A percentile compares a stretch with the other conserved stretches of the same genome.
phyloP scores from a whole-genome alignment of 73 alveolate species.

The Paramecium sexaurelia region DNA sequence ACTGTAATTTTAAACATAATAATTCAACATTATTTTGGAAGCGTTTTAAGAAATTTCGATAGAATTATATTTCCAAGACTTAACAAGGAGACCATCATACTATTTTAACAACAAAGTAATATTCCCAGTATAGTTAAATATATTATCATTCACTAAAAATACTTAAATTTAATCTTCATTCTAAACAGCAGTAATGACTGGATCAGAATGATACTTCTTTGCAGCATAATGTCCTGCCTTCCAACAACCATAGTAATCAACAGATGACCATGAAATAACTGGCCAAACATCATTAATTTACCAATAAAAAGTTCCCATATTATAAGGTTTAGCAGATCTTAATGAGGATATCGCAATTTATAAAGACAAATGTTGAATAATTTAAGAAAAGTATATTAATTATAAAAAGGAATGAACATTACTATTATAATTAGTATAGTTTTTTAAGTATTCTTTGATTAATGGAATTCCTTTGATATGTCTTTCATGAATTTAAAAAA shows the following conservation, averaged over 20 bases:
- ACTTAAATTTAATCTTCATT: not conserved
- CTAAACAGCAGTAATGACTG: not conserved
- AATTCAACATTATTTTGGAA: not conserved
- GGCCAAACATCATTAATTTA: conserved; percentile 95
- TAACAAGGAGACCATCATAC: not conserved
- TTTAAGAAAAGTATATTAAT: conserved; percentile 81
- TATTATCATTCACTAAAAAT: conserved; percentile 22
- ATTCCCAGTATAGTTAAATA: not conserved
- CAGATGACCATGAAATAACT: conserved; percentile 93
- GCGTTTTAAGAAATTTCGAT: not conserved
- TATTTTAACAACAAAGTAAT: not conserved
- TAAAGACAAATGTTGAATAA: conserved; percentile 83
- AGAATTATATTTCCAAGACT: not conserved
- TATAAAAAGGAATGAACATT: conserved; percentile 68
- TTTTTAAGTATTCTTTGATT: conserved; percentile 75
- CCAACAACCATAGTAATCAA: conserved; percentile 92
- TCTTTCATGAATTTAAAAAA: conserved; percentile 87
- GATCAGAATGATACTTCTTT: conserved; percentile 27
- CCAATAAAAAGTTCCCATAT: conserved; percentile 91
- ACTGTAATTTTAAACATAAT: not conserved
- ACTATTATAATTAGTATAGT: conserved; percentile 68
- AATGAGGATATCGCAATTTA: conserved; percentile 86
- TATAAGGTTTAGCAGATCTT: conserved; percentile 86
- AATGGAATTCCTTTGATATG: conserved; percentile 80
- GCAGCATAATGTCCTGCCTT: conserved; percentile 80